Conservation (phyloP, 371 early-diverging fungal genomes). For the Sporodiniella umbellata region DNA sequence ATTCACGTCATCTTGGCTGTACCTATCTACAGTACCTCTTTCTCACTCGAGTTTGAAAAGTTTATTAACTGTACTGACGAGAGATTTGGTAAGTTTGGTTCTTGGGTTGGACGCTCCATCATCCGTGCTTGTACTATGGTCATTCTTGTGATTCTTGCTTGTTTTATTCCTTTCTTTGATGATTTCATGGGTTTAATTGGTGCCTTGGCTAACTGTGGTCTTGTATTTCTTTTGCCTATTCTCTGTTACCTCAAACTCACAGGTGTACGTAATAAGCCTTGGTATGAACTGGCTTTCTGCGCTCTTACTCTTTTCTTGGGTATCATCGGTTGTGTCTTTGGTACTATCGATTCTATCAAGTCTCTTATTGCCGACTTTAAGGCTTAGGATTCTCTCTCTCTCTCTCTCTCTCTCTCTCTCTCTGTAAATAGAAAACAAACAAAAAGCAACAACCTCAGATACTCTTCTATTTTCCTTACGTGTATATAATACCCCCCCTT, state of each 20-base stretch:
- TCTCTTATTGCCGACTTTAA: constrained; percentile 38
- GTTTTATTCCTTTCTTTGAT: constrained; percentile 58
- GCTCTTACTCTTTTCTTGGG: constrained; percentile 50
- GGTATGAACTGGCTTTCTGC: constrained; percentile 21
- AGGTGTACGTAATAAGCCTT: constrained; percentile 37
- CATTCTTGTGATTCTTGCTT: constrained; percentile 39
- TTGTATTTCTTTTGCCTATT: constrained; percentile 57
- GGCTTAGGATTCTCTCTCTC: too few species aligned
- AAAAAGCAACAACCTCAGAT: too few species aligned
- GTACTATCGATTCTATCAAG: constrained; percentile 52
- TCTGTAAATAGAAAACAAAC: too few species aligned
- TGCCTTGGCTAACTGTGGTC: constrained; percentile 54
- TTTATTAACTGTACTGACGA: constrained; percentile 29
- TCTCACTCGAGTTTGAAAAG: constrained; percentile 63
- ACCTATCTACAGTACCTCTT: constrained; percentile 75
- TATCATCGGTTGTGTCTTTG: constrained; percentile 50
- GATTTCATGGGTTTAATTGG: constrained; percentile 68
- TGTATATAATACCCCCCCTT: too few species aligned
- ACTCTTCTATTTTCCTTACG: too few species aligned
- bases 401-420: too few species aligned
- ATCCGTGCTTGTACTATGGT: constrained; percentile 42
- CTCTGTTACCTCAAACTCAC: constrained; percentile 55
- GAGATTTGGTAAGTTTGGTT: constrained; percentile 18
- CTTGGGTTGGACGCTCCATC: constrained; percentile 42
- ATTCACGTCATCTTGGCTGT: constrained; percentile 77